Evolutionary conservation across 2,329 filamentous ascomycete species (phyloP).

Genomic region (Colletotrichum sp.): DNA sequence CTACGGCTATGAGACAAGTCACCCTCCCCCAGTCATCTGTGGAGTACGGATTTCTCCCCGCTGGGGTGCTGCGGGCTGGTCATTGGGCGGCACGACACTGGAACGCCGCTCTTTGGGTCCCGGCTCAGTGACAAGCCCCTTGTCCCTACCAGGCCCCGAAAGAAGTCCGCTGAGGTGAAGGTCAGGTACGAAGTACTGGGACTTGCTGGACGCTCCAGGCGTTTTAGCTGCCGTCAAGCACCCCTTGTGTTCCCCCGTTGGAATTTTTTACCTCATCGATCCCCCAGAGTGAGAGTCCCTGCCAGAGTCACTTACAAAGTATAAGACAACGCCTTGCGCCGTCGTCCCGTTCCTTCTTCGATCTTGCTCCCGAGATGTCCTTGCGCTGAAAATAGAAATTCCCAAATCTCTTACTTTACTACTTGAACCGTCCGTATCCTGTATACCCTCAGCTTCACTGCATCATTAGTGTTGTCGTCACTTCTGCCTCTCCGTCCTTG

Average conservation of each 20-base stretch:
- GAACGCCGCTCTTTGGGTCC: not conserved
- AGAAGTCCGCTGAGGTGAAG: conserved; percentile 11
- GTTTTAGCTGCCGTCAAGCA: conserved; percentile 22
- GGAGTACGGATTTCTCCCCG: conserved; percentile 21
- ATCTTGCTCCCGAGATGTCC: not conserved
- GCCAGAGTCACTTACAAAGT: conserved; percentile 14
- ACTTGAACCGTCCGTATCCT: not conserved
- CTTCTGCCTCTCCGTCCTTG: not conserved
- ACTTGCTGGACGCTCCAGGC: conserved; percentile 16
- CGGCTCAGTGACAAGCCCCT: conserved; percentile 15
- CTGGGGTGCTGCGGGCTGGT: not conserved
- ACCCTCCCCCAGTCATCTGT: not conserved
- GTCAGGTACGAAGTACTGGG: conserved; percentile 7
- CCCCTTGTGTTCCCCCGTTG: conserved; percentile 14
- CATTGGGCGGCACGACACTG: conserved; percentile 4
- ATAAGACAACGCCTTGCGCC: conserved; percentile 17
- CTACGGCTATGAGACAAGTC: not conserved
- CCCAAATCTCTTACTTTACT: not conserved
- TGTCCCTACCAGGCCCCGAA: not conserved
- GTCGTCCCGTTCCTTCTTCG: not conserved
- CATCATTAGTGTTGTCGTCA: not conserved
- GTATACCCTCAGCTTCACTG: not conserved
- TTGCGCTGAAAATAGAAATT: not conserved
- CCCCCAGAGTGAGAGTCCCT: not conserved
- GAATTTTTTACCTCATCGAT: conserved; percentile 20